Evolutionary conservation across 192 early-diverging fungal species (phyloP), one percentile per base, ranked within the genome.

Genomic region (Rhizophagus clarus): DNA sequence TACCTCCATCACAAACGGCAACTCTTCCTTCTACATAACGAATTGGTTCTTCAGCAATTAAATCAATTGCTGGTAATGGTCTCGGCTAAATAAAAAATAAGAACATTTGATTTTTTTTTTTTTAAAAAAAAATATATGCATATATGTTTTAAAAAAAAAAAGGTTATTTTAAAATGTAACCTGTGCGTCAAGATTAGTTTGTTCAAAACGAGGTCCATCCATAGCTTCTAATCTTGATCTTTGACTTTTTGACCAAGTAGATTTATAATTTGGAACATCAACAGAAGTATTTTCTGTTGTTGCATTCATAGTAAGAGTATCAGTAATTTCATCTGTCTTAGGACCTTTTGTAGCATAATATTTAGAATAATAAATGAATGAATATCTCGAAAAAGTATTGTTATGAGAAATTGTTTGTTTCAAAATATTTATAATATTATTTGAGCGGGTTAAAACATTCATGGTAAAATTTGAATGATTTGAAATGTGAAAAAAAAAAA

Each of bases 41-140:
- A 74, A 98, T 88, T 24, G 96, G 95, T 75, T 96, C 96, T 82
- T 95, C 91, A 42, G 91, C 89, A 84, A 98, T 96, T 68, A 98
- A 90, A 74, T 97, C 96, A 68, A 96, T 93, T 74, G 97, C 97
- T 45, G 97, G 93, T 83, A 92, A 86, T 17, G 96, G 95, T 62
- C 94, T 92, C 40, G 97, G 96, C 92, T 95, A 83, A 14, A 29
- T 20, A 22, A 42, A 10, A 85, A 28, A 29, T 10, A 56, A 60
- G 81, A 17, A n/a, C n/a, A n/a, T n/a, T n/a, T n/a, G n/a, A n/a
- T n/a, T n/a, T n/a, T n/a, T 14, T 63, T 32, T 6, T 12, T 68
- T 31, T 62, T 11, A 63, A 70, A 73, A 72, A 79, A 76, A 4
- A 70, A 64, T 49, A 31, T 34, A 49, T 8, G 56, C n/a, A 40